Percentiles rank a stretch among this genome's conserved stretches.
Evolutionary conservation across 2,329 filamentous ascomycete species (phyloP).

Genomic region (Fusarium ambrosium): DNA sequence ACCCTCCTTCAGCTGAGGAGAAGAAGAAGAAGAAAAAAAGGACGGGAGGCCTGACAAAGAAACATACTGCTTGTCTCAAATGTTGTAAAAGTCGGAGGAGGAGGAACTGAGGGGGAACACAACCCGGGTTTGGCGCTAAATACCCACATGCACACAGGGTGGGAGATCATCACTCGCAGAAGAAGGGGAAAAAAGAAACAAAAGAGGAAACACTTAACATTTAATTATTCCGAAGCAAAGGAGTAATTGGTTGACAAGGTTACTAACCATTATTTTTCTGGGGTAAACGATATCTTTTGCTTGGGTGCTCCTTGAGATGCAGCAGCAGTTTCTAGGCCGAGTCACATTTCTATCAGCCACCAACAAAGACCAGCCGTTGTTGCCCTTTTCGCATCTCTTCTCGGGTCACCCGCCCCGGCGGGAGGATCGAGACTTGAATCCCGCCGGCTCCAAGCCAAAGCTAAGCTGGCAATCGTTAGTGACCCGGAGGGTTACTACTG

Average conservation of each 20-base stretch:
- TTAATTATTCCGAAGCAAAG: background rate
- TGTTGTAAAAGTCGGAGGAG: background rate
- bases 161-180: conserved; percentile 2
- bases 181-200: background rate
- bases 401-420: background rate
- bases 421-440: conserved; percentile 8
- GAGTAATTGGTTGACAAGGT: background rate
- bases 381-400: background rate
- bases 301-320: background rate
- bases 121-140: background rate
- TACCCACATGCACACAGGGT: background rate
- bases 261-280: background rate
- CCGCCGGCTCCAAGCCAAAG: background rate
- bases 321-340: background rate
- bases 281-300: background rate
- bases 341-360: background rate
- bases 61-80: background rate
- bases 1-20: background rate
- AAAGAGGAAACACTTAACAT: background rate
- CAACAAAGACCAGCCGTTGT: background rate
- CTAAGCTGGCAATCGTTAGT: background rate
- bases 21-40: too few relatives aligned
- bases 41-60: background rate
- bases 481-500: background rate
- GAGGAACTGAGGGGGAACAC: background rate